Base-by-base conservation (phyloP, 2,329 filamentous ascomycete genomes). In the Colletotrichum coccodes region DNA sequence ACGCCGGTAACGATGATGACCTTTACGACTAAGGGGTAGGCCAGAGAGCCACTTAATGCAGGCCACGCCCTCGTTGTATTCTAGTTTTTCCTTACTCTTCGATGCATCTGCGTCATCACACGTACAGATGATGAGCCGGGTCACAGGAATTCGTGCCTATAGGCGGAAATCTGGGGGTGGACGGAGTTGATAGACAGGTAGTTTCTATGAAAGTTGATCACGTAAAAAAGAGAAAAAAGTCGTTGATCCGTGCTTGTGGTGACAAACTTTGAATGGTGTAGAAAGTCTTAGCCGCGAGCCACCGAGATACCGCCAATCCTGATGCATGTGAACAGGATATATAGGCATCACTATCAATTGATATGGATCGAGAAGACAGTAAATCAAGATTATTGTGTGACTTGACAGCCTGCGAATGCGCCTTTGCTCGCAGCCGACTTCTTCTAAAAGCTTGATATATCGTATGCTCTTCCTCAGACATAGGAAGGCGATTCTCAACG, bases 1-100 rank as follows among this genome's bases (percentile, higher is more conserved):
- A 95, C 76, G 93, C 90, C 74, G 95, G 94, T 76, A 95, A 97
- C 80, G 95, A 98, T 79, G 95, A 98, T 82, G 95, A 95, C 84
- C 93, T 98, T 80, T 98, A 98, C 82, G 94, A 97, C 84, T 98
- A 95, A 88, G 82, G 72, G n/a, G 68, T 68, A 59, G 61, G 64
- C 58, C 71, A 69, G 60, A 65, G 60, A 70, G 73, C 71, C 71
- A 75, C 64, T 57, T 66, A 62, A 65, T 70, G 47, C 47, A 65
- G 67, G 67, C 49, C 32, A 26, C 32, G 52, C 32, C 28, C 34
- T 54, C 50, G 50, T 60, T 86, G 83, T 86, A 86, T 80, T 86
- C 77, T 85, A 85, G 79, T 80, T 79, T 79, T 81, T 78, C 73
- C 74, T 75, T 74, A 71, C 75, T 74, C 70, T 72, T 60, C 66